Base-by-base conservation (phyloP, 257 asterid genomes). In the Solanum tarijense region DNA sequence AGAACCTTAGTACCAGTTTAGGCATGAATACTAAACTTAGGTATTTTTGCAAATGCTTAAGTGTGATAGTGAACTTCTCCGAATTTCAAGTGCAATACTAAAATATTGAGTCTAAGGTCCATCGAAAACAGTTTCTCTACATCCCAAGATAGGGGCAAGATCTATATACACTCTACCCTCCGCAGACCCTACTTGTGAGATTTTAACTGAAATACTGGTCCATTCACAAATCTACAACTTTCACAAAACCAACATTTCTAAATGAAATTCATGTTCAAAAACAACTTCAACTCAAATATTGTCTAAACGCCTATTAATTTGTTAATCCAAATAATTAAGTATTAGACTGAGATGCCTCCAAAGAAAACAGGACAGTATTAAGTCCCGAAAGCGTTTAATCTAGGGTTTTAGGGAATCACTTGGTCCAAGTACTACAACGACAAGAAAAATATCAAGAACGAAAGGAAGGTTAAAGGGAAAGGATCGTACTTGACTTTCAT, bases 401-500 rank as follows among this genome's bases (percentile, higher is more conserved):
- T 88, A 91, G 90, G 95, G 92, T 89, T 91, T 92, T 46, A 81
- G 20, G 3, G 66, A 14, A 81, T 81, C n/a, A 46, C 16, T 43
- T 79, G 4, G 16, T 14, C 21, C 83, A 38, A n/a, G 35, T 76
- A 13, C 65, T 39, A 41, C 25, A 41, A 78, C 21, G 27, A 27
- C 27, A 60, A 10, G 13, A 35, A 18, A 73, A 73, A 5, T 2
- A 5, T 73, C 29, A 21, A 35, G 16, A 12, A 73, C 3, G 6
- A 68, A 13, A 43, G 81, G 69, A 8, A 23, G 3, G 1, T 14
- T 27, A 32, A 62, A 31, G 52, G 27, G 5, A 83, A 7, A 1
- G 38, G 12, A 31, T 87, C 98, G 38, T 32, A 96, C 99, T 94
- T 95, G 98, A 93, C 92, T 93, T 95, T 95, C 99, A 96, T 96